Base-by-base conservation (phyloP, 1,284 basidiomycete genomes). In the Ceratobasidium sp. region DNA sequence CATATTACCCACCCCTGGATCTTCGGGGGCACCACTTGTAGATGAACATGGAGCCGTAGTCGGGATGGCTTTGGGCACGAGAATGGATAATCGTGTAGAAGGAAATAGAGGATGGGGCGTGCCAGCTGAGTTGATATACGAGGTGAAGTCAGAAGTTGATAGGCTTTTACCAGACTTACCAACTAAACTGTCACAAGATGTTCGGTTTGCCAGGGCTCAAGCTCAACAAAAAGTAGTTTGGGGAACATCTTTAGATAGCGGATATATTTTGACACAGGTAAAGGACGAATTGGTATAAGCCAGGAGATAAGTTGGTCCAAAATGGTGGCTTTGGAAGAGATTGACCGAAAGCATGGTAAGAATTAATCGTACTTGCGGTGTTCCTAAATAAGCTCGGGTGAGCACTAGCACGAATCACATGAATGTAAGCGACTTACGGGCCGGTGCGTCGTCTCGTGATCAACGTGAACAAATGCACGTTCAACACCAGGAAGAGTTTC, bases 401-500 rank as follows among this genome's bases (percentile, higher is more conserved):
- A 60, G 27, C 1, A 56, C 13, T 9, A 33, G 16, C 8, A n/a
- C 8, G 21, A n/a, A 7, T 19, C 5, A 27, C 11, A 29, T 16
- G 3, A n/a, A 21, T 16, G 11, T 25, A 27, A 53, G 36, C 3
- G 3, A 71, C 71, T 57, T 25, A 75, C 90, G n/a, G 90, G 90
- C 25, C 82, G 76, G 79, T 97, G 94, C 11, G 87, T 87, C 3
- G 90, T 89, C 80, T 97, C 94, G 75, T 97, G 90, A 78, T 97
- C 94, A 62, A 96, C 91, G 75, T 97, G 94, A 16, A 97, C 94
- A 76, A 95, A 95, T 42, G 91, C 93, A 54, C 94, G 82, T 73
- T 93, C 94, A 60, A 98, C 94, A 73, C 91, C 89, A 0, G 95
- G 94, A 46, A 99, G 80, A 21, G 87, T 85, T 77, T 99, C 96